phyloP scores from a whole-genome alignment of 805 yeast genomes.

The Saccharomycopsis sp. region DNA sequence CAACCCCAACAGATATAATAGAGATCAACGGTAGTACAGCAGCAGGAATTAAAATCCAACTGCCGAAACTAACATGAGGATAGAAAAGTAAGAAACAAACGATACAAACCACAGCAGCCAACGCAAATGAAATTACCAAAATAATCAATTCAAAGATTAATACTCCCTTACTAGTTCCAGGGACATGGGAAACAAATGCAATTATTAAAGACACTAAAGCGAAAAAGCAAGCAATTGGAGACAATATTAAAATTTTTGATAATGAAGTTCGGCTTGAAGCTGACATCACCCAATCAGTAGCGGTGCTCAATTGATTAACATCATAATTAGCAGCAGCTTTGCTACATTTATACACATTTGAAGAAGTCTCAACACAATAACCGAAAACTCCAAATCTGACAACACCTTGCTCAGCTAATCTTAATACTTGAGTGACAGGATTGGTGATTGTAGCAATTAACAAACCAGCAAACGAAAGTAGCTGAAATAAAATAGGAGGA shows the following conservation, averaged over 20 bases:
- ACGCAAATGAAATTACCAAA: conserved; percentile 43
- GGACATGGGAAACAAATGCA: conserved; percentile 30
- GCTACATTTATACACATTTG: conserved; percentile 29
- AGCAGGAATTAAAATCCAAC: conserved; percentile 65
- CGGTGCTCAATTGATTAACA: conserved; percentile 30
- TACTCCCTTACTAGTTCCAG: too few species aligned
- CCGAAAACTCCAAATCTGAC: conserved; percentile 62
- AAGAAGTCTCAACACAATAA: conserved; percentile 37
- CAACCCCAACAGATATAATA: conserved; percentile 42
- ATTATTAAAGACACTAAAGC: conserved; percentile 40
- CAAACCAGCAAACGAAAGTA: conserved; percentile 54
- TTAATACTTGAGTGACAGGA: conserved; percentile 47
- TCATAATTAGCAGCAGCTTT: conserved; percentile 40
- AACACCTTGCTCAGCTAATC: conserved; percentile 40
- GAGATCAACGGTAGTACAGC: conserved; percentile 50
- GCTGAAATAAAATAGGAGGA: conserved; percentile 38
- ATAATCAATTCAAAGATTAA: conserved; percentile 40
- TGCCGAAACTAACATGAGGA: conserved; percentile 64
- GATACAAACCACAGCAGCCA: conserved; percentile 48
- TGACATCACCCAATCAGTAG: conserved; percentile 44
- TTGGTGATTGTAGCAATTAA: conserved; percentile 54
- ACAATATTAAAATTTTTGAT: conserved; percentile 47
- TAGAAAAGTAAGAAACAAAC: conserved; percentile 50
- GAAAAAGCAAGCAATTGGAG: conserved; percentile 63
- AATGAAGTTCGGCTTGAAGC: conserved; percentile 41